Percentiles rank a stretch among this genome's conserved stretches.
These are phyloP conservation scores for Solanum commersonii DNA, from an alignment of 257 asterid genomes.

Conservation along the genomic window DNA sequence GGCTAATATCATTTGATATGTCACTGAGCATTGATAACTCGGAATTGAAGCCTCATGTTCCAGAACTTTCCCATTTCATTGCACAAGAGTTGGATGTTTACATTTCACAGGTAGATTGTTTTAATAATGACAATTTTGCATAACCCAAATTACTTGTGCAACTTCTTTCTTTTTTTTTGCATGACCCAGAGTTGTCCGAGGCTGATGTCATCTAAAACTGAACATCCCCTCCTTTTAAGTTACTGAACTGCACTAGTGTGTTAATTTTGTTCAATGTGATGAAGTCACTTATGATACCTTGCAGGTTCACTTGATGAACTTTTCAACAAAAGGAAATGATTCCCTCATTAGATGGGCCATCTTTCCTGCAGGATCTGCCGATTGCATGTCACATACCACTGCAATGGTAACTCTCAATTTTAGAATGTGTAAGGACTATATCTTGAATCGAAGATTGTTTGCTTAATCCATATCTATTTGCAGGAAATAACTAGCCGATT, in stretches of 20 bases:
- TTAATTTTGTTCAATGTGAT: not conserved
- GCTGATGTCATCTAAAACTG: not conserved
- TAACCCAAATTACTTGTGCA: not conserved
- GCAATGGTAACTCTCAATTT: not conserved
- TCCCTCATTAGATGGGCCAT: not conserved
- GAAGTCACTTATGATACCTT: not conserved
- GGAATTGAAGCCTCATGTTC: not conserved
- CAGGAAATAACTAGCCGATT: not conserved
- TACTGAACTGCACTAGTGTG: not conserved
- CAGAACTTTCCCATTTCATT: not conserved
- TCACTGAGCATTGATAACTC: not conserved
- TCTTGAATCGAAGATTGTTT: not conserved
- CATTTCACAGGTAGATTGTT: not conserved
- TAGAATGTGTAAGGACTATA: not conserved
- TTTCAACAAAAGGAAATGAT: not conserved
- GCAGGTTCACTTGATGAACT: not conserved
- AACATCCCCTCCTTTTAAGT: not conserved
- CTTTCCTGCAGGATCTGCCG: not conserved
- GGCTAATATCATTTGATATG: not conserved
- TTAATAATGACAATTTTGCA: not conserved
- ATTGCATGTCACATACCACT: not conserved
- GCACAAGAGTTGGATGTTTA: not conserved
- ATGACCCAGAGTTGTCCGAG: not conserved
- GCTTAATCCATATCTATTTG: not conserved
- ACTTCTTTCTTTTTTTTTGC: not conserved